Conservation (phyloP, 192 early-diverging fungal species). For the Martensiomyces pterosporus region DNA sequence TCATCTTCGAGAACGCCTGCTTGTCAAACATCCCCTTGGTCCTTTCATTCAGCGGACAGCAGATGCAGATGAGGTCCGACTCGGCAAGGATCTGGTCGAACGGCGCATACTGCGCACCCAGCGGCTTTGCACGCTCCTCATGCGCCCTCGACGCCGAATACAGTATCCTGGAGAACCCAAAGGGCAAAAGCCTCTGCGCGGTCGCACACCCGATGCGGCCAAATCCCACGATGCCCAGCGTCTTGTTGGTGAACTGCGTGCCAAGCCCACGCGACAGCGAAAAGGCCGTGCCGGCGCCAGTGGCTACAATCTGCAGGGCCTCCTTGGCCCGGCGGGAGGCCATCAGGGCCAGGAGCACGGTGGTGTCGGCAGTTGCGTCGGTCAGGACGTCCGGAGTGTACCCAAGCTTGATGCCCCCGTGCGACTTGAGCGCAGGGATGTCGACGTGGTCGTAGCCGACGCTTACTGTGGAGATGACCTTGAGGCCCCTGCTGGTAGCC, state of each 20-base stretch:
- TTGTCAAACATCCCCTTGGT: conserved; percentile 71
- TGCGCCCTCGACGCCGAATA: conserved; percentile 60
- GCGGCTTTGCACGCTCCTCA: conserved; percentile 28
- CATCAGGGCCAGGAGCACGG: conserved; percentile 69
- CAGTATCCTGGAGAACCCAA: conserved; percentile 62
- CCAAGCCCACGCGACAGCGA: conserved; percentile 50
- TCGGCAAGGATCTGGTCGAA: conserved; percentile 59
- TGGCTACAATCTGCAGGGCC: conserved; percentile 31
- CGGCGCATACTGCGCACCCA: conserved; percentile 51
- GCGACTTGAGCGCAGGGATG: conserved; percentile 40
- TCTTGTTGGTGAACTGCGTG: conserved; percentile 69
- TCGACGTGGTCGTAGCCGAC: conserved; percentile 86
- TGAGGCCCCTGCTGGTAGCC: conserved; percentile 60
- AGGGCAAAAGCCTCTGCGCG: conserved; percentile 63
- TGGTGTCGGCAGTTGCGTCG: conserved; percentile 81
- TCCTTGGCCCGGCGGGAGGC: conserved; percentile 66
- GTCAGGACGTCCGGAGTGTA: conserved; percentile 87
- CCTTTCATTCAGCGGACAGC: conserved; percentile 67
- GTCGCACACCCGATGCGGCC: conserved; percentile 80
- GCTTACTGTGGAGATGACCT: conserved; percentile 71
- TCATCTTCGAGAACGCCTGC: conserved; percentile 66
- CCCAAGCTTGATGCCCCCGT: conserved; percentile 59
- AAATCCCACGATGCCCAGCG: conserved; percentile 79
- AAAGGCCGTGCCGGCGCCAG: conserved; percentile 16
- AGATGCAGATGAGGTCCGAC: conserved; percentile 70